Percentiles rank a stretch among this genome's conserved stretches.
These are phyloP conservation scores for Nakazawaea ernobii DNA, from an alignment of 805 yeast genomes.

Conservation along the genomic window DNA sequence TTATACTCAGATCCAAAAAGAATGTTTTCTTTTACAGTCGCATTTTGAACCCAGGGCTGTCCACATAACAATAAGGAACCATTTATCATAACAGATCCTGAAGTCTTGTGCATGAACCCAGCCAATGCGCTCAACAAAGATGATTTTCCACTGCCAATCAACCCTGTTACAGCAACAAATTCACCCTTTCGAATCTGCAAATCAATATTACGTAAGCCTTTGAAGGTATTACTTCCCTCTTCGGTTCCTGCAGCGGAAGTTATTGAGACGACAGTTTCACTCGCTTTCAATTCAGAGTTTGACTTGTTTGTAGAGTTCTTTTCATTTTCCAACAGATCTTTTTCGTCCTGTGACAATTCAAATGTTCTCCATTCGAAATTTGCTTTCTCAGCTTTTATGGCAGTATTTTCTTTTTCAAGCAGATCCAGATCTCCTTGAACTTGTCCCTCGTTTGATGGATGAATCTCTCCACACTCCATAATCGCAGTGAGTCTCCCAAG, in stretches of 20 bases:
- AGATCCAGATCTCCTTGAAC: constrained; percentile 13
- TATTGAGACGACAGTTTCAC: not conserved
- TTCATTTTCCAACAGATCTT: constrained; percentile 10
- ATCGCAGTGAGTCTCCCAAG: constrained; percentile 49
- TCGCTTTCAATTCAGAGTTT: too few relatives aligned
- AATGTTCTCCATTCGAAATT: constrained; percentile 61
- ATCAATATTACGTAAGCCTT: constrained; percentile 45
- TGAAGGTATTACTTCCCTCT: constrained; percentile 21
- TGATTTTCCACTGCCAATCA: constrained; percentile 72
- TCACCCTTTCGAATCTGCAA: constrained; percentile 56
- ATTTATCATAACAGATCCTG: constrained; percentile 42
- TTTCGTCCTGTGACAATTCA: constrained; percentile 24
- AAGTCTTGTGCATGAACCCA: constrained; percentile 50
- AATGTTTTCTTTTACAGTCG: constrained; percentile 44
- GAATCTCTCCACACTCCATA: constrained; percentile 40
- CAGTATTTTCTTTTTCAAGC: constrained; percentile 25
- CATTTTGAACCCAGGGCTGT: constrained; percentile 48
- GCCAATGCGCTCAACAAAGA: constrained; percentile 59
- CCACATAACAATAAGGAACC: constrained; percentile 50
- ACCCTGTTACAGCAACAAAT: constrained; percentile 70
- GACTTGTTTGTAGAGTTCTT: not conserved
- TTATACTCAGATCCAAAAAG: constrained; percentile 44
- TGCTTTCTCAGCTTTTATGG: constrained; percentile 47
- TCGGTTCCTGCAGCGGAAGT: constrained; percentile 13
- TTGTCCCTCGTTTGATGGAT: constrained; percentile 26